phyloP scores from a whole-genome alignment of 768 basidiomycete genomes.

The Fistulinella prunicolor region DNA sequence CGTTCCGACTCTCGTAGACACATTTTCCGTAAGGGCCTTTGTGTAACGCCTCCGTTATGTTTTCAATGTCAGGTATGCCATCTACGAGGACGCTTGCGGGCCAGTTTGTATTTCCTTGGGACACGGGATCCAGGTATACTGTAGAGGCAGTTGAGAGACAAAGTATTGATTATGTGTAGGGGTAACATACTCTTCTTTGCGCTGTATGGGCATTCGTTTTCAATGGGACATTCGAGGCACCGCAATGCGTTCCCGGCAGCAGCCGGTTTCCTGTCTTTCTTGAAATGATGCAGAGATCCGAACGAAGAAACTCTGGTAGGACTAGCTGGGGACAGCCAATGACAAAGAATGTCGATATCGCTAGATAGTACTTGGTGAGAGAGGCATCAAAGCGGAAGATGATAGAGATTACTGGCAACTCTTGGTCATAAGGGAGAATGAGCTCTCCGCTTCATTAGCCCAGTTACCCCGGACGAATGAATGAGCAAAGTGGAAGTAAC shows the following conservation, averaged over 20 bases:
- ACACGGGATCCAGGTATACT: constrained; percentile 84
- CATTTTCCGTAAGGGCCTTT: constrained; percentile 75
- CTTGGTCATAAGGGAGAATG: constrained; percentile 86
- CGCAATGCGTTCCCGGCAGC: constrained; percentile 63
- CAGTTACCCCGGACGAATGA: constrained; percentile 86
- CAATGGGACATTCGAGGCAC: constrained; percentile 75
- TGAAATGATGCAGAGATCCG: constrained; percentile 82
- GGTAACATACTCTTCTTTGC: constrained; percentile 70
- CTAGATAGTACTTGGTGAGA: constrained; percentile 36
- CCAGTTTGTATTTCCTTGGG: constrained; percentile 49
- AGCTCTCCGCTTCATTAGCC: constrained; percentile 63
- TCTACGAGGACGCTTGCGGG: constrained; percentile 70
- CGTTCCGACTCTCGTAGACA: constrained; percentile 81
- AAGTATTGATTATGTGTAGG: background rate
- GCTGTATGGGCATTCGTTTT: constrained; percentile 77
- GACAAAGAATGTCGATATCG: constrained; percentile 81
- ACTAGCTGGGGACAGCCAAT: constrained; percentile 65
- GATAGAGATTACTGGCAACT: constrained; percentile 70
- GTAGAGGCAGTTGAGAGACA: background rate
- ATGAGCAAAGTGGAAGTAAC: constrained; percentile 87
- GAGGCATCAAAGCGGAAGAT: background rate
- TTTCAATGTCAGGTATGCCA: constrained; percentile 84
- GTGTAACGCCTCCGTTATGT: constrained; percentile 68
- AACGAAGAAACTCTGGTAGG: constrained; percentile 80
- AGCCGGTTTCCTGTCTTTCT: constrained; percentile 64